Evolutionary conservation across 768 basidiomycete species (phyloP).

Genomic region (Tulasnella sp.): DNA sequence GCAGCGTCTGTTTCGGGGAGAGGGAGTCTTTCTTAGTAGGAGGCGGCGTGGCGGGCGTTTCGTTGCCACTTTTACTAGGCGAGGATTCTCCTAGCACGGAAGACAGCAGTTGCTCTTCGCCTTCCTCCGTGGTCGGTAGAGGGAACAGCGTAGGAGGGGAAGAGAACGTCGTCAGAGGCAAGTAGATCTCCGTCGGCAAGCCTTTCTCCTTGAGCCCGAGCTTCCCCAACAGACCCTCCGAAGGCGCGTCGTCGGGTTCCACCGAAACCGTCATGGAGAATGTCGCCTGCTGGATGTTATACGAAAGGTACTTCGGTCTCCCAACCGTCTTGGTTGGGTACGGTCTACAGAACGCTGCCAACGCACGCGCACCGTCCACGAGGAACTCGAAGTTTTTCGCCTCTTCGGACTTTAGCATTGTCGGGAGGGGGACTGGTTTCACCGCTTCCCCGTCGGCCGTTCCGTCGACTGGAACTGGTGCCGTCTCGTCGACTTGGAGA

Average conservation of each 20-base stretch:
- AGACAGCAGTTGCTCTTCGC: background rate
- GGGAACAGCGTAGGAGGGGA: constrained; percentile 9
- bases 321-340: constrained; percentile 73
- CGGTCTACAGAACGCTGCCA: constrained; percentile 78
- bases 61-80: background rate
- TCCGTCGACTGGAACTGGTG: background rate
- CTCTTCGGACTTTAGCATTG: background rate
- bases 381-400: constrained; percentile 48
- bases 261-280: constrained; percentile 65
- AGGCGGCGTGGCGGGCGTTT: background rate
- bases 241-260: constrained; percentile 39
- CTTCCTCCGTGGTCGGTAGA: background rate
- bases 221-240: background rate
- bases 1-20: background rate
- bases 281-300: constrained; percentile 57
- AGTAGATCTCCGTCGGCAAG: constrained; percentile 73
- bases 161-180: constrained; percentile 44
- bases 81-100: background rate
- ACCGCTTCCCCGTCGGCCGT: background rate
- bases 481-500: background rate
- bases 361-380: constrained; percentile 75
- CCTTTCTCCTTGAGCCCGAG: constrained; percentile 18
- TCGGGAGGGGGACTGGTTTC: background rate
- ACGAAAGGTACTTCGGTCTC: constrained; percentile 47
- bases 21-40: background rate